Percentiles rank a stretch among this genome's conserved stretches.
These are phyloP conservation scores for Lycium barbarum DNA, from an alignment of 257 asterid species.

Conservation along the genomic window DNA sequence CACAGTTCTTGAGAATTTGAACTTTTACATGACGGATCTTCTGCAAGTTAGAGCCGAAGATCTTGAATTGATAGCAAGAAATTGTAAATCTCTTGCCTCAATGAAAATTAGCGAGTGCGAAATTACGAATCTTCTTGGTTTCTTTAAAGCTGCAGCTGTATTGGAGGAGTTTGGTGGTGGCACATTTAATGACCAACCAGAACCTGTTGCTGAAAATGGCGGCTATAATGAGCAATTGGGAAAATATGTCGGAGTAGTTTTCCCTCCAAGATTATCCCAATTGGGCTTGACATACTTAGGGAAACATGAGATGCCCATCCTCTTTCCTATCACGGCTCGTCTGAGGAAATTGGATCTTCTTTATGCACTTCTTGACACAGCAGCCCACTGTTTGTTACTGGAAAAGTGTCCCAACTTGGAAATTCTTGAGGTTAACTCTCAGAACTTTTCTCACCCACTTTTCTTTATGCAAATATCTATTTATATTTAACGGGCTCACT, in stretches of 20 bases:
- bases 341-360: constrained; percentile 82
- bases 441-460: not conserved
- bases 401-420: constrained; percentile 81
- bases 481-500: not conserved
- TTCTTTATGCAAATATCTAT: not conserved
- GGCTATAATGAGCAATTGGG: constrained; percentile 52
- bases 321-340: constrained; percentile 66
- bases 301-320: constrained; percentile 63
- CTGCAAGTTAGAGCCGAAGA: constrained; percentile 48
- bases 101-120: constrained; percentile 78
- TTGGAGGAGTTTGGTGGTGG: constrained; percentile 91
- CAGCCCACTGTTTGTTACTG: constrained; percentile 73
- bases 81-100: constrained; percentile 63
- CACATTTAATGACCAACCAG: constrained; percentile 56
- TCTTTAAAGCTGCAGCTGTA: constrained; percentile 60
- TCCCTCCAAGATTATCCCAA: constrained; percentile 58
- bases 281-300: constrained; percentile 75
- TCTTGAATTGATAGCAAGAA: constrained; percentile 76
- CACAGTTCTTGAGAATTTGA: constrained; percentile 66
- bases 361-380: constrained; percentile 84
- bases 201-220: constrained; percentile 57
- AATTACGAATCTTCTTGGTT: constrained; percentile 54
- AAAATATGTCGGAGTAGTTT: constrained; percentile 50
- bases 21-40: constrained; percentile 79
- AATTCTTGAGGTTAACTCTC: constrained; percentile 64